Evolutionary conservation across 2,329 filamentous ascomycete genomes (phyloP), one percentile per base, ranked within the genome.

Genomic region (Sarocladium brachiariae): DNA sequence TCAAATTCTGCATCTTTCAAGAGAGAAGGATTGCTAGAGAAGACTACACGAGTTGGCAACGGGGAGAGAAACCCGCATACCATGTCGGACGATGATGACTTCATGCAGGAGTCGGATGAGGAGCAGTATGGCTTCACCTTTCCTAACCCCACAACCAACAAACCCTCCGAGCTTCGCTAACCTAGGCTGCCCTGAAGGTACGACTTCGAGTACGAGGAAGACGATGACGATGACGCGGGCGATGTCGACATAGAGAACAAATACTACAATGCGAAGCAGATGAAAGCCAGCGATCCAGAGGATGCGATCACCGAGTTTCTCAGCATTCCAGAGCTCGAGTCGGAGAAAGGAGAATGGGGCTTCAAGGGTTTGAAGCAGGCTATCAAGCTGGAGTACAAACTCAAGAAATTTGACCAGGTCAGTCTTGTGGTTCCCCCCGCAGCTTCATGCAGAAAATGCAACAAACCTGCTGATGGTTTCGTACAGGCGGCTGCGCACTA

Each of bases 191-290:
- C 37, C 23, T 14, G 10, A 50, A 73, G 70, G 81, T 96, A 96
- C 65, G 93, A 97, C 70, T 97, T 97, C 66, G 92, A 97, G 64
- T 97, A 96, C 69, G 92, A 96, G 65, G 93, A 84, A 53, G 89
- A 90, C 57, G 89, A 96, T 51, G 90, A 93, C 46, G 88, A 95
- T 38, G 86, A 96, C 52, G 83, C 80, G 27, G 90, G 85, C 52
- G 89, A 96, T 65, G 87, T 96, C 60, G 90, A 92, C 58, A 95
- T 97, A 66, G 93, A 99, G 68, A 99, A 99, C 75, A 96, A 96
- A 72, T 99, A 99, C 75, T 99, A 97, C 78, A 97, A 96, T 70
- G 93, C 93, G 38, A 99, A 99, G 71, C 92, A 97, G 72, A 84
- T 95, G 65, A 99, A 97, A 74, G 76, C 77, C 38, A 84, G 85